Evolutionary conservation across 441 rosid species (phyloP), one percentile per base, ranked within the genome.

Genomic region (Eruca vesicaria): DNA sequence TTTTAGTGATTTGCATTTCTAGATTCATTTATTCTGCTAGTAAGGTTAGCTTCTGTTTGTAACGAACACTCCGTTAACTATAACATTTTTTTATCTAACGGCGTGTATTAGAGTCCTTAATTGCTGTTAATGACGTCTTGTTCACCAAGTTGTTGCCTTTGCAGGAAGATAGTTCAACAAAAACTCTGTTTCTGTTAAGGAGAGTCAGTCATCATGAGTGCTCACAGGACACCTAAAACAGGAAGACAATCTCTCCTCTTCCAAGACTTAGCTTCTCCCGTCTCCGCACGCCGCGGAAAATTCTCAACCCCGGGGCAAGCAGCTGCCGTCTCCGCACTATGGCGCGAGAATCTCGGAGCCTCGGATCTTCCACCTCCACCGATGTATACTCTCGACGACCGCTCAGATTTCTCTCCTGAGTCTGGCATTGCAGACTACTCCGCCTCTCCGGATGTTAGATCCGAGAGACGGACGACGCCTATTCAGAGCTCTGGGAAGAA

Each of bases 281-380:
- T 91, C 57, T 95, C 99, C 10, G 79, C 94, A 1, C 85, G 90
- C 3, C 81, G 92, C 72, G 93, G 95, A 7, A 93, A 88, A 58
- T 91, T 91, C 79, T 87, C 93, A 0, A 93, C 52, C 62, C 88
- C 98, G 0, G 96, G 92, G 1, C 98, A 93, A 69, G 88, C 90
- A 32, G 96, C 99, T 6, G 99, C 97, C 0, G 99, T 95, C 2
- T 95, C 99, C 9, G 89, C 99, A 11, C 84, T 91, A 65, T 88
- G 99, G 97, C 92, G 92, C 9, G 99, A 95, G 69, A 91, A 89
- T 82, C 82, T 87, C 7, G 90, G 92, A 60, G 87, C 87, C 56
- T 88, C 97, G 0, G 96, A 95, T 84, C 96, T 95, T 80, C 99
- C 98, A 2, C 97, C 98, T 0, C 99, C 98, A 72, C 99, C 99